phyloP scores from a whole-genome alignment of 106 monocot genomes.

The Dendrobium catenatum region DNA sequence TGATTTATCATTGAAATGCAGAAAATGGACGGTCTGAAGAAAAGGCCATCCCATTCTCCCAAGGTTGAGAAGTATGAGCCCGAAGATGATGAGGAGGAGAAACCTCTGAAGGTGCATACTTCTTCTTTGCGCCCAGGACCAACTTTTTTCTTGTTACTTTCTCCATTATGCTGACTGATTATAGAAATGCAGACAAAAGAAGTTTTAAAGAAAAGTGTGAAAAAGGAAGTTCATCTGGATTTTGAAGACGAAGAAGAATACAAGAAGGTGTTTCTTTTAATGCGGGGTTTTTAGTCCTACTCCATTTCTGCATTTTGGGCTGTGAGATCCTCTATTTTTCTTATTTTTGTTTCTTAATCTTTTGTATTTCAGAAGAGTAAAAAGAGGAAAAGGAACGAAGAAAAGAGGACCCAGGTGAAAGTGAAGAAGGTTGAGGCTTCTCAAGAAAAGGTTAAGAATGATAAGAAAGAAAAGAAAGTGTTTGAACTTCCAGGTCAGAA shows the following conservation, averaged over 20 bases:
- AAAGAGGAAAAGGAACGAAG: slow-evolving; percentile 16
- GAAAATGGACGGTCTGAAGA: slow-evolving; percentile 19
- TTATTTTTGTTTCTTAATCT: not conserved
- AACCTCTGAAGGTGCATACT: not conserved
- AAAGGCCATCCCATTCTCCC: slow-evolving; percentile 5
- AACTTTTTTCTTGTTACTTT: not conserved
- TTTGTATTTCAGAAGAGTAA: slow-evolving; percentile 10
- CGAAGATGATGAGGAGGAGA: slow-evolving; percentile 13
- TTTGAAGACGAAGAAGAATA: slow-evolving; percentile 18
- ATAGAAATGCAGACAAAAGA: slow-evolving; percentile 8
- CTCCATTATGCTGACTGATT: slow-evolving; percentile 1
- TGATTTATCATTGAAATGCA: not conserved
- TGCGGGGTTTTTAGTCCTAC: not conserved
- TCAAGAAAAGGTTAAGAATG: slow-evolving; percentile 25
- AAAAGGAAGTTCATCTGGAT: slow-evolving; percentile 30
- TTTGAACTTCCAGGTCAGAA: slow-evolving; percentile 86
- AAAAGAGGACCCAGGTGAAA: slow-evolving; percentile 11
- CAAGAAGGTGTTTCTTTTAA: slow-evolving; percentile 2
- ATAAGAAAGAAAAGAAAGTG: slow-evolving; percentile 58
- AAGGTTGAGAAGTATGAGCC: slow-evolving; percentile 30
- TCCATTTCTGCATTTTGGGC: not conserved
- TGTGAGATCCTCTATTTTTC: not conserved
- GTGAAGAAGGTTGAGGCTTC: slow-evolving; percentile 6
- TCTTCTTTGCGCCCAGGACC: not conserved
- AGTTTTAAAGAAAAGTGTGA: slow-evolving; percentile 21